Base-by-base conservation (phyloP, 495 filamentous ascomycete species). In the Penicillium bialowiezense region DNA sequence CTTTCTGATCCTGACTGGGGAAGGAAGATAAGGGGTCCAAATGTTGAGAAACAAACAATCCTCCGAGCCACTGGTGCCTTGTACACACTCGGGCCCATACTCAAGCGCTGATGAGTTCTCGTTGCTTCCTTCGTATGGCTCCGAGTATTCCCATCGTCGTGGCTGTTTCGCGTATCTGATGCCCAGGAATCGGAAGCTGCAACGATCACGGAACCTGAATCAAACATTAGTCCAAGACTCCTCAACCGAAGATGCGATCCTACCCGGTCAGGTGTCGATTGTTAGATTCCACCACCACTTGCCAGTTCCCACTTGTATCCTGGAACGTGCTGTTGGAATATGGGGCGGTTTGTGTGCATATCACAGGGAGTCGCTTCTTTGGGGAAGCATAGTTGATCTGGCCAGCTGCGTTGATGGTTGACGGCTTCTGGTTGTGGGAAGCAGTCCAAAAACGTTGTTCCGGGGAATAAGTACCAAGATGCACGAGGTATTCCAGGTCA, bases 1-100 rank as follows among this genome's bases (percentile, higher is more conserved):
- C 15, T 53, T 52, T 4, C 58, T 26, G 9, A 20, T 50, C 28
- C 14, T 51, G 50, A 17, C 52, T 40, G 61, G 47, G 19, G 63
- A 63, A 14, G 70, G 73, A 14, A 75, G 62, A 44, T 71, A 72
- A 15, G 71, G 65, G 9, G 80, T 77, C n/a, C 78, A 67, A 12
- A 77, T 61, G 41, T 76, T 75, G 20, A 77, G 48, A 45, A 70
- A 71, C 21, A 72, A 56, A 43, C 74, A 65, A 41, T 65, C 62
- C 47, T 65, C 62, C 18, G 61, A 45, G n/a, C 54, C 60, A 7
- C 24, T 53, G 2, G 57, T 41, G 9, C 51, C 49, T 42, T 62
- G 55, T 7, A 42, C 9, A 23, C 61, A 64, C 8, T 32, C 28
- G 1, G 54, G 50, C 3, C 61, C 55, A 31, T 56, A 56, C 9